A percentile compares a stretch with the other conserved stretches of the same genome.
Conservation (phyloP, 768 basidiomycete genomes). For the Coprinopsis strossmayeri region DNA sequence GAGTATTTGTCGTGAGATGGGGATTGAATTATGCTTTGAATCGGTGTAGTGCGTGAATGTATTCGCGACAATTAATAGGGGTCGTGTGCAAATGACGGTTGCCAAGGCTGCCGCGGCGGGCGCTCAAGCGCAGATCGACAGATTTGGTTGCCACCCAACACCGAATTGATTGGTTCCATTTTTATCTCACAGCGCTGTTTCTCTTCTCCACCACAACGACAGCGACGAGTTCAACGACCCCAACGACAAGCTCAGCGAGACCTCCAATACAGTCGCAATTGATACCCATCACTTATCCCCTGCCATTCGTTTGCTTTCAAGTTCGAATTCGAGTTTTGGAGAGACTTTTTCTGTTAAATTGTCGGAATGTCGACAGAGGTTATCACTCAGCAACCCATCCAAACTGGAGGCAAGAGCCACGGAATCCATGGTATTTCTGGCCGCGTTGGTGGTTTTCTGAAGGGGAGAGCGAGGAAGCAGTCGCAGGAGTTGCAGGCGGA, state of each 20-base stretch:
- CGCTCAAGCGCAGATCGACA: neutral
- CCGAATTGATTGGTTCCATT: neutral
- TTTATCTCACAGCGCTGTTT: neutral
- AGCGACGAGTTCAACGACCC: neutral
- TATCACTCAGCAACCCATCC: neutral
- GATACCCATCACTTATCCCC: neutral
- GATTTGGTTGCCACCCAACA: neutral
- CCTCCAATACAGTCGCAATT: neutral
- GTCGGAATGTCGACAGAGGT: neutral
- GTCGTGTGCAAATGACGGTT: no score
- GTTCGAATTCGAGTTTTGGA: no score
- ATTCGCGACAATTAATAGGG: no score
- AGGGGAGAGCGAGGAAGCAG: neutral
- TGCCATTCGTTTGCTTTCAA: neutral
- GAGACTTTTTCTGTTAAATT: no score
- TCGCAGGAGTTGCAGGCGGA: neutral
- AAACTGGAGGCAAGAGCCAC: neutral
- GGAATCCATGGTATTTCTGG: neutral
- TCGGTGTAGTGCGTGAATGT: no score
- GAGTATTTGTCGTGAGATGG: neutral
- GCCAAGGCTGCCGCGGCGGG: neutral
- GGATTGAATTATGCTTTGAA: constrained; percentile 2
- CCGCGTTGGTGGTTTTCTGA: neutral
- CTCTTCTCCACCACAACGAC: neutral
- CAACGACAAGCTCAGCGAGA: neutral